phyloP scores from a whole-genome alignment of 192 early-diverging fungal genomes.

The Gaertneriomyces sp. region DNA sequence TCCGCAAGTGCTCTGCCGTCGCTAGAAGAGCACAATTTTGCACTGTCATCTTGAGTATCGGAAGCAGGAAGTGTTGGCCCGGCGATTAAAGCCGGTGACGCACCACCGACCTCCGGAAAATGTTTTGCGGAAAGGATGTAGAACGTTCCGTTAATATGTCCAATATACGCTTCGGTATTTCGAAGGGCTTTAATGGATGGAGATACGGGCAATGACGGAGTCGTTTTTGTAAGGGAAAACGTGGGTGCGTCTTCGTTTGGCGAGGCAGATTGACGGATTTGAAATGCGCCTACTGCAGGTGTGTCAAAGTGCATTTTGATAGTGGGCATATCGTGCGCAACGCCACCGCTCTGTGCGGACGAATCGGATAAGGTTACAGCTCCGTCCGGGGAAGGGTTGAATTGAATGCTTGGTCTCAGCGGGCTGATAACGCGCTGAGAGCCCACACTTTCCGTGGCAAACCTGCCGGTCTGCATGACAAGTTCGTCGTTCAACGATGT shows the following conservation, averaged over 20 bases:
- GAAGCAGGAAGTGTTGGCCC: conserved; percentile 14
- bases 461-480: too few relatives aligned
- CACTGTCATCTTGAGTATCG: not conserved
- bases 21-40: not conserved
- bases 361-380: too few relatives aligned
- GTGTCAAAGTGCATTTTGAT: conserved; percentile 20
- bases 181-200: conserved; percentile 16
- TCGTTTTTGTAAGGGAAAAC: conserved; percentile 17
- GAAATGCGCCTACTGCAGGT: conserved; percentile 36
- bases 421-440: too few relatives aligned
- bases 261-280: conserved; percentile 5
- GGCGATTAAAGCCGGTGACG: not conserved
- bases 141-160: conserved; percentile 58
- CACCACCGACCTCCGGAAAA: conserved; percentile 47
- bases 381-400: too few relatives aligned
- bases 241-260: conserved; percentile 8
- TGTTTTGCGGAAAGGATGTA: conserved; percentile 67
- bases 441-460: too few relatives aligned
- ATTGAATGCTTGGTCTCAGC: too few relatives aligned
- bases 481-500: too few relatives aligned
- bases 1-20: conserved; percentile 30
- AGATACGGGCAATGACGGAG: not conserved
- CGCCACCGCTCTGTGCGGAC: too few relatives aligned
- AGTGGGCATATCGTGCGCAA: too few relatives aligned
- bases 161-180: conserved; percentile 56